Conservation (phyloP, 228 moss, liverwort and hornwort species). For the Sphagnum fallax region DNA sequence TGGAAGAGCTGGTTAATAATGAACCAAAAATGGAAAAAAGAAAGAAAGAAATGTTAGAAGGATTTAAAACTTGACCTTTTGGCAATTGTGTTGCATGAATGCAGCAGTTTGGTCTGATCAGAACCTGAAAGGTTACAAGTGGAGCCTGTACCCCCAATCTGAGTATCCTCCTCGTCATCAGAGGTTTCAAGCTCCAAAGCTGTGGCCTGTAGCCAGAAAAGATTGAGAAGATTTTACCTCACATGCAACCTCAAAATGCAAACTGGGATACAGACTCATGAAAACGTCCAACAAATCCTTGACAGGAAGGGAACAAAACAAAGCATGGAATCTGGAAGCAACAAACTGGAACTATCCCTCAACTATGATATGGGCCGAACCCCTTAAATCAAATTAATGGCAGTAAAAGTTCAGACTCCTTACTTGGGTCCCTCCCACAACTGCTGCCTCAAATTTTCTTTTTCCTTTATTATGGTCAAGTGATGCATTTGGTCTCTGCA, state of each 20-base stretch:
- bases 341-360: too few species aligned
- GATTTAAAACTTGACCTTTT: constrained; percentile 7
- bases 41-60: neutral
- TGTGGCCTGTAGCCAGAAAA: constrained; percentile 34
- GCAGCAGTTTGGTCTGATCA: constrained; percentile 18
- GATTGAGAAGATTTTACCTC: too few species aligned
- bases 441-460: constrained; percentile 11
- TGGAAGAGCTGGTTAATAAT: too few species aligned
- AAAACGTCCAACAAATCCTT: too few species aligned
- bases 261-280: too few species aligned
- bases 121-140: constrained; percentile 8
- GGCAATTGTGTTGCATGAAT: constrained; percentile 21
- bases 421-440: constrained; percentile 37
- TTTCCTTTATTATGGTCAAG: constrained; percentile 7
- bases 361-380: too few species aligned
- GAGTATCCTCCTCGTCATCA: constrained; percentile 44
- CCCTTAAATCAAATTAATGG: neutral
- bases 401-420: constrained; percentile 2
- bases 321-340: too few species aligned
- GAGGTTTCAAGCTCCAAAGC: constrained; percentile 83
- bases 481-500: constrained; percentile 16
- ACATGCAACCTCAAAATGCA: neutral
- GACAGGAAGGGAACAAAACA: too few species aligned
- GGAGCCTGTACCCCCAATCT: constrained; percentile 11
- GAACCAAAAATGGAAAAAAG: too few species aligned